These are phyloP conservation scores for Cyclostephanos tholiformis DNA, from an alignment of 108 stramenopile species.

Conservation along the genomic window DNA sequence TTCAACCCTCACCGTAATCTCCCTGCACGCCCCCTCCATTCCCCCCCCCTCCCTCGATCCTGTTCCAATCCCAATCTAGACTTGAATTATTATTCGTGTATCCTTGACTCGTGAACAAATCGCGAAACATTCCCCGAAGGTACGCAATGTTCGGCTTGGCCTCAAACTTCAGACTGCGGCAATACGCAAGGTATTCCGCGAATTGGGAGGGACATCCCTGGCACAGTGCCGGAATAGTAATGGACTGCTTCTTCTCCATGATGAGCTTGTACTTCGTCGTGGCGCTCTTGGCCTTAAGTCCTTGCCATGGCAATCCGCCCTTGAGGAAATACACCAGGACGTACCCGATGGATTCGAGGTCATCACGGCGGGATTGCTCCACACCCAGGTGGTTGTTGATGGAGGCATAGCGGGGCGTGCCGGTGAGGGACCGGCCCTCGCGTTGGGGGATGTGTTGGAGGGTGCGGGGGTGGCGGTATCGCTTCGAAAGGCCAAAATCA, in stretches of 20 bases:
- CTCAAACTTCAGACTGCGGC: slow-evolving; percentile 97
- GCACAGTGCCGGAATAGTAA: slow-evolving; percentile 93
- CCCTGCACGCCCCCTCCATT: slow-evolving; percentile 40
- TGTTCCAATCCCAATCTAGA: slow-evolving; percentile 93
- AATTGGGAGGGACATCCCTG: slow-evolving; percentile 97
- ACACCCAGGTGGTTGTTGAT: slow-evolving; percentile 99
- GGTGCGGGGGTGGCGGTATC: slow-evolving; percentile 97
- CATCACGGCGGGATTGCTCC: slow-evolving; percentile 97
- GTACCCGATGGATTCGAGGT: slow-evolving; percentile 96
- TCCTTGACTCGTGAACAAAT: slow-evolving; percentile 91
- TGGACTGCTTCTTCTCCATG: slow-evolving; percentile 94
- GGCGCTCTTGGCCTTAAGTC: slow-evolving; percentile 95
- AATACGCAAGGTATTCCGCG: slow-evolving; percentile 97
- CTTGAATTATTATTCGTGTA: slow-evolving; percentile 90
- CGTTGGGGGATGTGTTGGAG: slow-evolving; percentile 98
- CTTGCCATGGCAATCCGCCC: slow-evolving; percentile 99
- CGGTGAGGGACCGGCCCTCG: slow-evolving; percentile 93
- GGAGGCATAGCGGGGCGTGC: slow-evolving; percentile 96
- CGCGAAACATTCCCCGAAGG: slow-evolving; percentile 95
- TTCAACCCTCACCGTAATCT: slow-evolving; percentile 26
- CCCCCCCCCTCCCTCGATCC: slow-evolving; percentile 63
- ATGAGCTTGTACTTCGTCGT: slow-evolving; percentile 95
- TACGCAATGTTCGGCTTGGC: slow-evolving; percentile 99
- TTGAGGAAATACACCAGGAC: slow-evolving; percentile 98
- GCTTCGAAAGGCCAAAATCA: slow-evolving; percentile 97